Evolutionary conservation across 2,329 filamentous ascomycete genomes (phyloP).

Genomic region (Stagonosporopsis chrysanthemi): DNA sequence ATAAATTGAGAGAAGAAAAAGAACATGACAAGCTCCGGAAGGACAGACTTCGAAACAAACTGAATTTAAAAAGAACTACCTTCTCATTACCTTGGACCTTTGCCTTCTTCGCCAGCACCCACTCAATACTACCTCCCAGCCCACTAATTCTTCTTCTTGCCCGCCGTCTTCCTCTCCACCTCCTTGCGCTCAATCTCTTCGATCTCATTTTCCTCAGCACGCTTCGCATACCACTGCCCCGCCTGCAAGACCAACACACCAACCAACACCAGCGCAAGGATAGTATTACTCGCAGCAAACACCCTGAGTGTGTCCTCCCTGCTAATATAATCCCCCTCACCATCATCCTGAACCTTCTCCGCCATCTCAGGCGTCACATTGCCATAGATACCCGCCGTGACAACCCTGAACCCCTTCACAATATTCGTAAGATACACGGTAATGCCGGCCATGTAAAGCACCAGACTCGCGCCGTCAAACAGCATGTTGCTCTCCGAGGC

Average conservation of each 20-base stretch:
- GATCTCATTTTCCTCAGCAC: conserved; percentile 84
- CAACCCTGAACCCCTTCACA: conserved; percentile 88
- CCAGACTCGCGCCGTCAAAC: conserved; percentile 79
- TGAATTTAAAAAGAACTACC: neutral
- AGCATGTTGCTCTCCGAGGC: conserved; percentile 94
- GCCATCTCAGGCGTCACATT: conserved; percentile 50
- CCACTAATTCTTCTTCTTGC: conserved; percentile 45
- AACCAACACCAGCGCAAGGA: conserved; percentile 88
- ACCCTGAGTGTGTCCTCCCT: conserved; percentile 91
- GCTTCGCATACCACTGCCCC: conserved; percentile 98
- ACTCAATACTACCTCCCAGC: neutral
- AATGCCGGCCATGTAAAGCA: conserved; percentile 82
- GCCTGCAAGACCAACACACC: conserved; percentile 93
- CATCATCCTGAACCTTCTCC: conserved; percentile 25
- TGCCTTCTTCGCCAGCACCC: neutral
- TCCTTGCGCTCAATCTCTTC: conserved; percentile 65
- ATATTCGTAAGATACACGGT: conserved; percentile 97
- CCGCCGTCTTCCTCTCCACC: conserved; percentile 41
- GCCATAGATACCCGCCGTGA: conserved; percentile 75
- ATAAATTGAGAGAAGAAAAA: no score
- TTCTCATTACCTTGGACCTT: neutral
- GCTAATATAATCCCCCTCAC: conserved; percentile 72
- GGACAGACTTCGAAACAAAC: neutral
- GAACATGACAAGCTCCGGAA: no score
- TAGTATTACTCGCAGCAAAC: conserved; percentile 92